Percentiles rank a stretch among this genome's conserved stretches.
phyloP scores from a whole-genome alignment of 2,329 filamentous ascomycete species.

The Xylaria polymorpha region DNA sequence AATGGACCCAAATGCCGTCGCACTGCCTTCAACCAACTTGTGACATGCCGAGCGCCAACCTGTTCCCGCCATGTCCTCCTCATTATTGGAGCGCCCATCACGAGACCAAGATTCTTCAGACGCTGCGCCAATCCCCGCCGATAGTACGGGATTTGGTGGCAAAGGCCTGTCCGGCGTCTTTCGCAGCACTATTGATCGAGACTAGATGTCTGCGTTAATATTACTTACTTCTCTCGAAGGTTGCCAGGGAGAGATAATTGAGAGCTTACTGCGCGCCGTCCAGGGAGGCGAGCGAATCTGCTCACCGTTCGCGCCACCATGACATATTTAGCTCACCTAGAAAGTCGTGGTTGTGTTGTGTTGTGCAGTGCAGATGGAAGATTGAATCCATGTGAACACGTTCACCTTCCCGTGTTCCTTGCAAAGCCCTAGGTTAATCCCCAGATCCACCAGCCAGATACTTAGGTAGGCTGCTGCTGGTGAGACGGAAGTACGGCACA shows the following conservation, averaged over 20 bases:
- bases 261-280: slow-evolving; percentile 32
- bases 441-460: slow-evolving; percentile 13
- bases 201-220: slow-evolving; percentile 10
- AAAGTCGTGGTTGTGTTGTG: not conserved
- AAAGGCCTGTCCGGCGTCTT: slow-evolving; percentile 9
- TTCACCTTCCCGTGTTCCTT: not conserved
- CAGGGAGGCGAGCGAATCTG: slow-evolving; percentile 31
- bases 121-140: slow-evolving; percentile 12
- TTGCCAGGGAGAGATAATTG: not conserved
- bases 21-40: slow-evolving; percentile 48
- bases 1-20: slow-evolving; percentile 48
- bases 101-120: slow-evolving; percentile 16
- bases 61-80: slow-evolving; percentile 1
- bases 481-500: slow-evolving; percentile 27
- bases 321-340: slow-evolving; percentile 1
- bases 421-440: not conserved
- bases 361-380: not conserved
- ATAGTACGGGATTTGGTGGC: slow-evolving; percentile 6
- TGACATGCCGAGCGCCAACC: slow-evolving; percentile 29
- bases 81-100: slow-evolving; percentile 13
- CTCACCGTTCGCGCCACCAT: slow-evolving; percentile 34
- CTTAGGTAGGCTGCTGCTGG: not conserved
- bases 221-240: not conserved
- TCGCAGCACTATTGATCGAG: slow-evolving; percentile 17
- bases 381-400: not conserved